Conservation (phyloP, 306 rosid genomes). For the Biancaea sappan region DNA sequence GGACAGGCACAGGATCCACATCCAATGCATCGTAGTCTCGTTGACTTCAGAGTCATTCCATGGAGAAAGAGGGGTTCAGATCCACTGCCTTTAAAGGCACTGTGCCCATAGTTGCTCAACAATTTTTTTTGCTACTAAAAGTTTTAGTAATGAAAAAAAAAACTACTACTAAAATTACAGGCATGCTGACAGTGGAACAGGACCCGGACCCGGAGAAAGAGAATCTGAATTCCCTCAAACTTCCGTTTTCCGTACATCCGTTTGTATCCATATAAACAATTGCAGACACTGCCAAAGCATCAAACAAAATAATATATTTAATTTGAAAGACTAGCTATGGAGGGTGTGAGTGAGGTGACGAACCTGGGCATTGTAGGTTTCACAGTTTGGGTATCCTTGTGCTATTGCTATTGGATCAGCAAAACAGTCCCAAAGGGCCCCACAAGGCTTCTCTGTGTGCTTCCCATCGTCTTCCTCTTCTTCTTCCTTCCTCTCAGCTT, state of each 20-base stretch:
- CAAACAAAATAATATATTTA: not conserved
- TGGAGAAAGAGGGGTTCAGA: too few relatives aligned
- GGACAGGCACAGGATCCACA: too few relatives aligned
- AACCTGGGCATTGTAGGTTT: slow-evolving; percentile 41
- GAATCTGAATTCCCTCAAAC: too few relatives aligned
- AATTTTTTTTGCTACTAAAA: too few relatives aligned
- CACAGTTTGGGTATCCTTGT: slow-evolving; percentile 33
- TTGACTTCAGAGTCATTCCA: too few relatives aligned
- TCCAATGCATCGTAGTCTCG: too few relatives aligned
- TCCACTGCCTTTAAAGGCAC: too few relatives aligned
- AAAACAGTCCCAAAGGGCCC: slow-evolving; percentile 35
- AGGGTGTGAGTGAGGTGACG: slow-evolving; percentile 20
- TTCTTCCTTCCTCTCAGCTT: slow-evolving; percentile 56
- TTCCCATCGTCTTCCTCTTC: slow-evolving; percentile 46
- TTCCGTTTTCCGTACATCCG: not conserved
- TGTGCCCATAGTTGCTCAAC: too few relatives aligned
- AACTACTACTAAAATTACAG: too few relatives aligned
- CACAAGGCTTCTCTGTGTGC: slow-evolving; percentile 36
- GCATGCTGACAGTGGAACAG: too few relatives aligned
- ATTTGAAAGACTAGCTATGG: slow-evolving; percentile 36
- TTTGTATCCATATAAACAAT: not conserved
- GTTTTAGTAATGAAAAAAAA: too few relatives aligned
- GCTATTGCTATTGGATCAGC: slow-evolving; percentile 44
- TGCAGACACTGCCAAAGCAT: not conserved
- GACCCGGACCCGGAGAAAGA: too few relatives aligned